A percentile compares a stretch with the other conserved stretches of the same genome.
These are phyloP conservation scores for Lactarius trivialis DNA, from an alignment of 768 basidiomycete species.

Conservation along the genomic window DNA sequence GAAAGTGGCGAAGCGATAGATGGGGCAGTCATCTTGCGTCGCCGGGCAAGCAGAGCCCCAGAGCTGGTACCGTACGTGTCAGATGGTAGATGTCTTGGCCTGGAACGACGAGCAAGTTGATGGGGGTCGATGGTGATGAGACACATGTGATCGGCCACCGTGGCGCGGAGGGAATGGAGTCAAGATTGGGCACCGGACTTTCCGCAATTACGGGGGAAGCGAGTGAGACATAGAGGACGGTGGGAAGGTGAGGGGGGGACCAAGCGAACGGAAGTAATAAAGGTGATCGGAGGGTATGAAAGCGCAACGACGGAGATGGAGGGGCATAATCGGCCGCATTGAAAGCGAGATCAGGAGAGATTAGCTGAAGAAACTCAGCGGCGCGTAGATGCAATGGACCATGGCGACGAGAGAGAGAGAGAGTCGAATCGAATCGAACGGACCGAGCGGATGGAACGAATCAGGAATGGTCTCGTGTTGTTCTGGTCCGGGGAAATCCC, in stretches of 20 bases:
- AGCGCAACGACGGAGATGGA: slow-evolving; percentile 9
- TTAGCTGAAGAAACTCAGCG: not conserved
- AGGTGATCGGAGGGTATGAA: slow-evolving; percentile 7
- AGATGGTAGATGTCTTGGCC: not conserved
- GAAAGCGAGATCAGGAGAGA: slow-evolving; percentile 15
- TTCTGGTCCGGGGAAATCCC: slow-evolving; percentile 13
- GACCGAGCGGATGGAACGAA: not conserved
- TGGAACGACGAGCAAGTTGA: not conserved
- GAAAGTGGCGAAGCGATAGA: not conserved
- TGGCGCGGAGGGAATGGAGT: not conserved
- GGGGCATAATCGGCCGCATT: slow-evolving; percentile 16
- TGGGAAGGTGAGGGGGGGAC: not conserved
- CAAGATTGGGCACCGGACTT: not conserved
- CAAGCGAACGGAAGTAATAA: slow-evolving; percentile 17
- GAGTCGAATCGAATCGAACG: not conserved
- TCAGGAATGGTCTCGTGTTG: not conserved
- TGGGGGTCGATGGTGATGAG: slow-evolving; percentile 1
- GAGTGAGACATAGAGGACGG: not conserved
- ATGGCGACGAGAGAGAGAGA: not conserved
- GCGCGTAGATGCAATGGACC: not conserved
- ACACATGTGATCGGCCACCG: slow-evolving; percentile 5
- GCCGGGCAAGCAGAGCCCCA: slow-evolving; percentile 1
- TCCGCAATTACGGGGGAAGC: not conserved
- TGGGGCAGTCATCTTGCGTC: slow-evolving; percentile 7
- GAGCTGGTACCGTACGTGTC: not conserved